Conservation (phyloP, 805 yeast species). For the Jamesozyma piceae region DNA sequence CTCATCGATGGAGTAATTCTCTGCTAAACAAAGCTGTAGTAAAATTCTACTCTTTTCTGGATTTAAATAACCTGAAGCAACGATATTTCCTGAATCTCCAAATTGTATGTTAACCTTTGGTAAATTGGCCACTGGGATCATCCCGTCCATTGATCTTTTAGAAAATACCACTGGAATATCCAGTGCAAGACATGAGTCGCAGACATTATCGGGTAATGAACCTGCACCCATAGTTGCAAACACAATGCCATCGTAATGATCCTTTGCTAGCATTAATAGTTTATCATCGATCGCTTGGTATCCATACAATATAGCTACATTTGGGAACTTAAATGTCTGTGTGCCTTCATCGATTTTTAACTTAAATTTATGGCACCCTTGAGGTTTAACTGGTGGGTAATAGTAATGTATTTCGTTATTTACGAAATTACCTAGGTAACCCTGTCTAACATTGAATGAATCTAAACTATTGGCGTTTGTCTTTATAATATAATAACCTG, state of each 20-base stretch:
- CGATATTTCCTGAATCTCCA: constrained; percentile 32
- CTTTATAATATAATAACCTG: constrained; percentile 63
- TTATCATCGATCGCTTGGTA: constrained; percentile 51
- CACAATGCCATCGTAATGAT: constrained; percentile 46
- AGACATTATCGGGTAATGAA: constrained; percentile 44
- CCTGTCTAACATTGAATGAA: constrained; percentile 63
- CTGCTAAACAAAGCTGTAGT: constrained; percentile 45
- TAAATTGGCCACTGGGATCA: constrained; percentile 47
- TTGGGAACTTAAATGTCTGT: constrained; percentile 16
- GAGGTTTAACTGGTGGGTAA: constrained; percentile 53
- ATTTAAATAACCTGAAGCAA: constrained; percentile 57
- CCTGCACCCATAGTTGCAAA: constrained; percentile 71
- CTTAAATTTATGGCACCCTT: constrained; percentile 39
- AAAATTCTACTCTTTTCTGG: constrained; percentile 57
- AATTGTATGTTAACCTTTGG: constrained; percentile 31
- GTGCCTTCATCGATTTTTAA: constrained; percentile 23
- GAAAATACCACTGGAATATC: constrained; percentile 52
- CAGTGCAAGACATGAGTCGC: constrained; percentile 33
- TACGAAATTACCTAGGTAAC: constrained; percentile 61
- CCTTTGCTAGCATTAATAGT: constrained; percentile 39
- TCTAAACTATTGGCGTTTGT: constrained; percentile 63
- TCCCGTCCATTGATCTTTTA: constrained; percentile 61
- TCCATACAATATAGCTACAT: constrained; percentile 48
- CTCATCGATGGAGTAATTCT: constrained; percentile 31
- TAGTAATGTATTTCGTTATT: constrained; percentile 56